Base-by-base conservation (phyloP, 495 filamentous ascomycete species). In the Penicillium diatomitis region DNA sequence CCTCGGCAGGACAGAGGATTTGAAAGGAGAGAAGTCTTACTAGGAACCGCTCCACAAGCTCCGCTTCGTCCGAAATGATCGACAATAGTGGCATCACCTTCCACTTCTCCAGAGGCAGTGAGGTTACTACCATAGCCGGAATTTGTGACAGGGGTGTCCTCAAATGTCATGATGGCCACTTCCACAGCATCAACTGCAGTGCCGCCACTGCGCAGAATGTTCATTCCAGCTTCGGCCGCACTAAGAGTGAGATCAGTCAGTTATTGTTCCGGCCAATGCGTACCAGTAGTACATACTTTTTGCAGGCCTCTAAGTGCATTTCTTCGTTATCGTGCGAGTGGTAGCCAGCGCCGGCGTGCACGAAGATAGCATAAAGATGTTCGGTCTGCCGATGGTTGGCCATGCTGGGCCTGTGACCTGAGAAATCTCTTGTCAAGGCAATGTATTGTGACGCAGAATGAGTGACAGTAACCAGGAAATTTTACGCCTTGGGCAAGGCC, bases 341-440 rank as follows among this genome's bases (percentile, higher is more conserved):
- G 58, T 85, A 96, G n/a, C 92, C 92, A 11, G 92, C 92, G 8
- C 92, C 92, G 20, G 90, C 92, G 71, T 98, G 92, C 48, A 97
- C 81, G 60, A 95, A 96, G 33, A 97, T 86, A n/a, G 85, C 86
- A 50, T 72, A 77, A 7, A 78, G 50, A 45, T 79, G 72, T 11
- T 72, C 64, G 38, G 54, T 61, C 40, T 53, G 60, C 45, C 61
- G 64, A 12, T 59, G 47, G 40, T 55, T 55, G 29, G 41, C 55
- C 67, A 72, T 73, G 2, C 30, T 62, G 38, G 32, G 28, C 30
- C 4, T 4, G 2, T 20, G 8, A 8, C 11, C n/a, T 32, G n/a
- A 3, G 31, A n/a, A 2, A 20, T 20, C 20, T 20, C 20, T 20
- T 20, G 20, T 20, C 20, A 20, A 20, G 20, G 20, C 20, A 20